Conservation (phyloP, 768 basidiomycete genomes). For the Clitopilus passeckerianus region DNA sequence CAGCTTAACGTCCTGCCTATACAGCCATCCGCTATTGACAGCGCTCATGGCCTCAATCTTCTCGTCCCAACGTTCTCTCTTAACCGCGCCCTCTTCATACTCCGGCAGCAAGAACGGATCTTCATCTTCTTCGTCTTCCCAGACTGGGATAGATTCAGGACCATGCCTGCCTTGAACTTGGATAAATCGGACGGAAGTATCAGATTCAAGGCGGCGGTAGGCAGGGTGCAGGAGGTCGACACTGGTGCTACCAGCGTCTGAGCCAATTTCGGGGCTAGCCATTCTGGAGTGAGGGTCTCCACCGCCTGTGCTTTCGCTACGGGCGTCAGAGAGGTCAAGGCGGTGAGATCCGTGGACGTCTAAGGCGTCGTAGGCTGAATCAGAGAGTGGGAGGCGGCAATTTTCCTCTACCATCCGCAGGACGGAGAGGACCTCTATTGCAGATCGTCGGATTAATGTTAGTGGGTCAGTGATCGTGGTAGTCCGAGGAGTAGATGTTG, state of each 20-base stretch:
- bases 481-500: not conserved
- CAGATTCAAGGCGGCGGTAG: slow-evolving; percentile 42
- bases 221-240: slow-evolving; percentile 20
- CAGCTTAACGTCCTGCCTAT: slow-evolving; percentile 58
- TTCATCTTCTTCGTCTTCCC: slow-evolving; percentile 69
- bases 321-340: not conserved
- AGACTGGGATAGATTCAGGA: slow-evolving; percentile 62
- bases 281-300: slow-evolving; percentile 31
- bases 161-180: slow-evolving; percentile 57
- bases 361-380: slow-evolving; percentile 76
- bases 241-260: slow-evolving; percentile 32
- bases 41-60: slow-evolving; percentile 40
- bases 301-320: slow-evolving; percentile 56
- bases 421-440: slow-evolving; percentile 77
- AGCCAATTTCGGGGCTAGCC: slow-evolving; percentile 31
- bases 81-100: slow-evolving; percentile 40
- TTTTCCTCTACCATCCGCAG: slow-evolving; percentile 80
- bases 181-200: slow-evolving; percentile 59
- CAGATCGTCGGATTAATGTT: slow-evolving; percentile 65
- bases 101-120: slow-evolving; percentile 12
- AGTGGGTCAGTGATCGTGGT: slow-evolving; percentile 49
- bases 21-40: slow-evolving; percentile 80
- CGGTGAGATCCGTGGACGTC: not conserved
- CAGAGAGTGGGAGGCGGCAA: slow-evolving; percentile 67
- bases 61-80: slow-evolving; percentile 77